Evolutionary conservation across 305 asterid genomes (phyloP).

Genomic region (Stenogyne calaminthoides): DNA sequence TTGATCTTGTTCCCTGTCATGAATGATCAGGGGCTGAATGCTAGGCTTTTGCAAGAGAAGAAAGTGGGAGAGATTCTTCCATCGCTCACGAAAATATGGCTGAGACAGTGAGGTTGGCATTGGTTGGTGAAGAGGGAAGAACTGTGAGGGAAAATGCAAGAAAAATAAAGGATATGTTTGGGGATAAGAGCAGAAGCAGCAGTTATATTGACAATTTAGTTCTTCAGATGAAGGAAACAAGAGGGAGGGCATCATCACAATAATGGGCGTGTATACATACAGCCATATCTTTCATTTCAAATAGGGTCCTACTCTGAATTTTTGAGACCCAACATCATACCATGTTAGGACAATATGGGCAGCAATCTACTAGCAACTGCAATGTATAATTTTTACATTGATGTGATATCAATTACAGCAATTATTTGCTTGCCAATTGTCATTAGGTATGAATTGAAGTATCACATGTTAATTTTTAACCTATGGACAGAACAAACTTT

Average conservation of each 20-base stretch:
- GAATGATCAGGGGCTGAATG: constrained; percentile 89
- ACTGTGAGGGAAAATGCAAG: constrained; percentile 50
- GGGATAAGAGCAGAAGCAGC: constrained; percentile 39
- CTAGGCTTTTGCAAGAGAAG: constrained; percentile 62
- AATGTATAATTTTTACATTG: neutral
- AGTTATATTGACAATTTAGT: constrained; percentile 37
- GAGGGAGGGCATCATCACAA: constrained; percentile 1
- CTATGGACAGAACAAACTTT: neutral
- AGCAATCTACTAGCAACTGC: neutral
- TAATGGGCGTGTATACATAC: neutral
- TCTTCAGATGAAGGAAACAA: constrained; percentile 36
- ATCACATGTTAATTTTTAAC: neutral
- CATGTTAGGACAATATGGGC: too few species aligned
- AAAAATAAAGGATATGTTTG: constrained; percentile 43
- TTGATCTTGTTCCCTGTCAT: constrained; percentile 73
- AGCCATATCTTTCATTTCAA: neutral
- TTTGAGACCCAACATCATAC: neutral
- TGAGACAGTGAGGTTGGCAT: constrained; percentile 44
- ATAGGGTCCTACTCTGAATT: neutral
- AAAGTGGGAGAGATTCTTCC: constrained; percentile 57
- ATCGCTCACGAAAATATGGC: constrained; percentile 53
- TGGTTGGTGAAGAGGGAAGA: constrained; percentile 53
- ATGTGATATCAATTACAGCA: neutral
- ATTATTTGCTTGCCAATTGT: neutral
- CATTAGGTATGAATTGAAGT: neutral